Evolutionary conservation across 208 protist species (phyloP).

Genomic region (Crithidia sp.): DNA sequence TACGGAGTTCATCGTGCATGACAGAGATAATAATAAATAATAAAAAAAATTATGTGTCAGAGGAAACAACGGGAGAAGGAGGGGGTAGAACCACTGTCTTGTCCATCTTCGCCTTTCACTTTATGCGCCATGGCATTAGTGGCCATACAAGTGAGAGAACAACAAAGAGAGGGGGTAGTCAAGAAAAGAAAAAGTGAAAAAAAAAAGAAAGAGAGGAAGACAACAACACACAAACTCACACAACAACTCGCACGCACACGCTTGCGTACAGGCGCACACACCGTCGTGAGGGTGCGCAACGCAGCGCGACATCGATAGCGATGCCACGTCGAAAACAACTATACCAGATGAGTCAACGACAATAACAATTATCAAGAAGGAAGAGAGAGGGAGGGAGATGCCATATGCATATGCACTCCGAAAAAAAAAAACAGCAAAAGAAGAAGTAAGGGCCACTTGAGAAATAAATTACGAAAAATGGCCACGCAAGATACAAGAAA

Average conservation of each 20-base stretch:
- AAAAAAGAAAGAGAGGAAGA: background rate
- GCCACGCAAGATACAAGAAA: background rate
- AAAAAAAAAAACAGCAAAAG: conserved; percentile 2
- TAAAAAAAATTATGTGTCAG: background rate
- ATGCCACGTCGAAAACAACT: background rate
- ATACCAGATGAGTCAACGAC: background rate
- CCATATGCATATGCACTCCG: background rate
- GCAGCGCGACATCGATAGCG: no score
- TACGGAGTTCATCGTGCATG: no score
- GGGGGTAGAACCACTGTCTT: no score
- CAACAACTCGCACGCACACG: background rate
- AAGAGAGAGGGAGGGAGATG: background rate
- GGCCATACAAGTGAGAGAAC: background rate
- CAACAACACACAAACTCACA: background rate
- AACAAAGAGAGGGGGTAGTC: background rate
- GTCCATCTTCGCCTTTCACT: no score
- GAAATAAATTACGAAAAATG: background rate
- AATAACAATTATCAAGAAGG: background rate
- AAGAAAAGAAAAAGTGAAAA: background rate
- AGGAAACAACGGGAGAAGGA: no score
- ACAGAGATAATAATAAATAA: background rate
- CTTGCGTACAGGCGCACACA: no score
- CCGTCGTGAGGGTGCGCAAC: no score
- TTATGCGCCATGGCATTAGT: no score
- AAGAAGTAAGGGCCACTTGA: background rate